Base-by-base conservation (phyloP, 2,329 filamentous ascomycete species). In the Diaporthe humulicola region DNA sequence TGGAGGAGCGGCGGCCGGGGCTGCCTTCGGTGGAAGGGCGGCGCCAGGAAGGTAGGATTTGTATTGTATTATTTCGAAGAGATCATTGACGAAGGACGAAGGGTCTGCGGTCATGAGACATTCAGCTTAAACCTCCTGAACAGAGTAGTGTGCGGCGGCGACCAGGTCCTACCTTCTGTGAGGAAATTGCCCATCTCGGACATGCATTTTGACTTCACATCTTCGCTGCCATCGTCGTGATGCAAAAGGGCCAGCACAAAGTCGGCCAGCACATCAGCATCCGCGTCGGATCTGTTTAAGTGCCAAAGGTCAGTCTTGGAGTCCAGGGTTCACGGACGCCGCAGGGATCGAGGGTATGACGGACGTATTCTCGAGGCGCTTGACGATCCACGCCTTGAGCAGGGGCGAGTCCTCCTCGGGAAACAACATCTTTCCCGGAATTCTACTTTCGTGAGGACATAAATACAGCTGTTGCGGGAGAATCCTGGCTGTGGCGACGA, bases 201-300 rank as follows among this genome's bases (percentile, higher is more conserved):
- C 80, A 94, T 88, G 82, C 93, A 95, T 70, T 93, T 89, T 78
- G 88, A 86, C 79, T 91, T 90, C 71, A 95, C 91, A 28, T 90
- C 87, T n/a, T 88, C 87, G 54, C 89, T 85, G 69, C 91, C 87
- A 76, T 92, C 93, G 77, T 95, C 93, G 76, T 93, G 92, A 72
- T 90, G 90, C 60, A 96, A 85, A 28, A 97, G 89, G 9, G 93
- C 94, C 76, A 96, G 88, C n/a, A 96, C 93, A 81, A 96, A 97
- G 79, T 97, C 94, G 61, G 94, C 94, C 4, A 97, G 91, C 7
- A 96, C 93, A 80, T 95, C 94, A 42, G 92, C 90, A 81, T 97
- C 94, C 69, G 93, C 94, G 80, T 96, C 94, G 38, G 93, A 94
- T 71, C 93, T 95, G 77, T 38, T 64, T 28, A 15, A 12, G 28